phyloP scores from a whole-genome alignment of 2,329 filamentous ascomycete species.

The Ramularia collo-cygni region DNA sequence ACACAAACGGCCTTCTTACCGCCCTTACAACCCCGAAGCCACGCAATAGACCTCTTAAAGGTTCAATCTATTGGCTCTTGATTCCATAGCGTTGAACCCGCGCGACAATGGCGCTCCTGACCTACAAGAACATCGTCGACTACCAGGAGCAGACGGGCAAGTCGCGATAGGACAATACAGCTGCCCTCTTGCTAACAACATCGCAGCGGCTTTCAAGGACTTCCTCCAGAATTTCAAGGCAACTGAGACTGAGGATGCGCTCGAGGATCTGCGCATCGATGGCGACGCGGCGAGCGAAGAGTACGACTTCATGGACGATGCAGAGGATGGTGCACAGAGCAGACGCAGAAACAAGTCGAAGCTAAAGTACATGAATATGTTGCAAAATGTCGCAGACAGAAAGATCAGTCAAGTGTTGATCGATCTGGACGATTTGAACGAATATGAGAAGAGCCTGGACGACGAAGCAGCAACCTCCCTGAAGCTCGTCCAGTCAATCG shows the following conservation, averaged over 20 bases:
- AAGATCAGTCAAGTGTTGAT: slow-evolving; percentile 70
- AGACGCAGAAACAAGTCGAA: slow-evolving; percentile 44
- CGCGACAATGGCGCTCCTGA: slow-evolving; percentile 72
- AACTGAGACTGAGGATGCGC: slow-evolving; percentile 70
- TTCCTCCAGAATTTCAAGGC: slow-evolving; percentile 88
- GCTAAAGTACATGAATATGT: slow-evolving; percentile 79
- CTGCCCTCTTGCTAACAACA: slow-evolving; percentile 27
- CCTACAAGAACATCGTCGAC: slow-evolving; percentile 70
- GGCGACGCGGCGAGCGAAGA: slow-evolving; percentile 83
- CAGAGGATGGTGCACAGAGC: slow-evolving; percentile 39
- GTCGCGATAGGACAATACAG: slow-evolving; percentile 29
- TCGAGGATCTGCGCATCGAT: slow-evolving; percentile 78
- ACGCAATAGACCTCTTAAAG: no score
- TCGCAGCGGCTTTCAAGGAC: slow-evolving; percentile 69
- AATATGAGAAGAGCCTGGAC: slow-evolving; percentile 70
- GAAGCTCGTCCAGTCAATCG: slow-evolving; percentile 74
- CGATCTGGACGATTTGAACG: slow-evolving; percentile 78
- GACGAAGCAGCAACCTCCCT: slow-evolving; percentile 46
- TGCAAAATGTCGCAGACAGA: slow-evolving; percentile 83
- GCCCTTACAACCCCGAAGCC: no score
- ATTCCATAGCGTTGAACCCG: not conserved
- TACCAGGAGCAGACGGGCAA: slow-evolving; percentile 80
- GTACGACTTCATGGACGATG: slow-evolving; percentile 85
- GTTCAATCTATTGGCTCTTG: no score
- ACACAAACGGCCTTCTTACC: no score